Percentiles rank a stretch among this genome's conserved stretches.
phyloP scores from a whole-genome alignment of 2,329 filamentous ascomycete genomes.

The Leptosphaerulina australis region DNA sequence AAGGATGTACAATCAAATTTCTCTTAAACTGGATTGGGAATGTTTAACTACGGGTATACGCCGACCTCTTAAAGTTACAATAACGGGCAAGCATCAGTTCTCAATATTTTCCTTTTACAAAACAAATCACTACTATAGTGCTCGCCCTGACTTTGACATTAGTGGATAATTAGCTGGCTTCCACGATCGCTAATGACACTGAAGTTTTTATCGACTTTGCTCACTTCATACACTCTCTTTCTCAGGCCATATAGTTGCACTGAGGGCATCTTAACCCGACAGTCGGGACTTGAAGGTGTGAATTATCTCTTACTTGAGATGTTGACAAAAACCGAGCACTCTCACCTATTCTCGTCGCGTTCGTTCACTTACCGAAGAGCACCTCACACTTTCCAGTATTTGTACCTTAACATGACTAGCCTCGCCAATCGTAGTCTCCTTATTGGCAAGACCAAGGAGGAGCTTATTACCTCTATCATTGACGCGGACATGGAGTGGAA shows the following conservation, averaged over 20 bases:
- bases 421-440: slow-evolving; percentile 28
- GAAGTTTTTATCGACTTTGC: too few species aligned
- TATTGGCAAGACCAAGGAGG: slow-evolving; percentile 19
- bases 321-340: background rate
- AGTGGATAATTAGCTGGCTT: too few species aligned
- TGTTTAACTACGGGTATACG: too few species aligned
- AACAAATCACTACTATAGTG: too few species aligned
- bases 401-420: slow-evolving; percentile 28
- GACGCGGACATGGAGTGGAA: slow-evolving; percentile 33
- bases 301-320: background rate
- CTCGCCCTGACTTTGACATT: too few species aligned
- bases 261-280: background rate
- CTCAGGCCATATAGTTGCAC: background rate
- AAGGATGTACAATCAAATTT: too few species aligned
- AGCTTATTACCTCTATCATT: slow-evolving; percentile 29
- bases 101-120: too few species aligned
- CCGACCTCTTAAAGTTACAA: too few species aligned
- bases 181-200: too few species aligned
- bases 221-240: background rate
- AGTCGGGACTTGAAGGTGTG: too few species aligned
- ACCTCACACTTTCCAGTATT: background rate
- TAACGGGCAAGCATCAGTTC: too few species aligned
- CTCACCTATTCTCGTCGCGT: background rate
- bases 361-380: background rate
- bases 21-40: too few species aligned